These are phyloP conservation scores for Populus deltoides DNA, from an alignment of 345 rosid genomes.

Conservation along the genomic window DNA sequence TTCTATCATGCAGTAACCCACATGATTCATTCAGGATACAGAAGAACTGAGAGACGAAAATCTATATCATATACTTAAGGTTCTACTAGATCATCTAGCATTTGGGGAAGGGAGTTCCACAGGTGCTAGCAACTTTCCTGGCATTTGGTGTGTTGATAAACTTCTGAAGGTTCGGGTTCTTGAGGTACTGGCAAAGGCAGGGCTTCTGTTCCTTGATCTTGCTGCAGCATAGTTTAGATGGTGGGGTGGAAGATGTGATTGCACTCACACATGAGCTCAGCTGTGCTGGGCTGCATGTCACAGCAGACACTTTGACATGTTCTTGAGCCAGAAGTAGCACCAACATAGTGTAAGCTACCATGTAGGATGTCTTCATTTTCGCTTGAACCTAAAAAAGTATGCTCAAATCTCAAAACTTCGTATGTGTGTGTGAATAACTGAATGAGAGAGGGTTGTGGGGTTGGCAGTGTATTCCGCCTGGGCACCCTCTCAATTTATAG, in stretches of 20 bases:
- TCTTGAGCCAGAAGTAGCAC: conserved; percentile 44
- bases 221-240: conserved; percentile 63
- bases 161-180: conserved; percentile 64
- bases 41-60: neutral
- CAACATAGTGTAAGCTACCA: conserved; percentile 38
- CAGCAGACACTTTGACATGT: conserved; percentile 37
- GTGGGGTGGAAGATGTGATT: conserved; percentile 64
- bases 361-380: conserved; percentile 45
- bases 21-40: conserved; percentile 7
- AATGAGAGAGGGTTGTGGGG: conserved; percentile 9
- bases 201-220: conserved; percentile 85
- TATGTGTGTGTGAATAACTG: neutral
- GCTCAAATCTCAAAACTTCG: neutral
- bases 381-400: neutral
- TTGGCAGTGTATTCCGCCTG: conserved; percentile 15
- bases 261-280: conserved; percentile 83
- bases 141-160: conserved; percentile 83
- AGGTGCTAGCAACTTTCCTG: conserved; percentile 74
- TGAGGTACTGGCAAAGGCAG: conserved; percentile 82
- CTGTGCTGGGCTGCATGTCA: conserved; percentile 71
- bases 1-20: neutral
- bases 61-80: neutral
- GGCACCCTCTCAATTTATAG: conserved; percentile 53
- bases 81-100: conserved; percentile 37
- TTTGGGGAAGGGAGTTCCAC: conserved; percentile 82